Evolutionary conservation across 129 eudicot species (phyloP), one percentile per base, ranked within the genome.

Genomic region (Artemisia annua): DNA sequence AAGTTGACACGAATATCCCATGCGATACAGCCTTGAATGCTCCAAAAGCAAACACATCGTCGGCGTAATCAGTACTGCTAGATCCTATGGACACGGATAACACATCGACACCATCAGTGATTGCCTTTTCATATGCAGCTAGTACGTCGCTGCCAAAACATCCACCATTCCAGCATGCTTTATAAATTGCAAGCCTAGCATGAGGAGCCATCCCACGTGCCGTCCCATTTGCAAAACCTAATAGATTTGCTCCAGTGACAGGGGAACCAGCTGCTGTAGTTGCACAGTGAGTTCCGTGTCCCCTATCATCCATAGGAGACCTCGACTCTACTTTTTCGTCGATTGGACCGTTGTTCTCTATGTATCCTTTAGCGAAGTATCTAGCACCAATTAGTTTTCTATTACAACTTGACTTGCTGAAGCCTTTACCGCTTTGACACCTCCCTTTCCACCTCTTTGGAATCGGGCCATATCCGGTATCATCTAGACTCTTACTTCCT

Each of bases 281-380:
- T 5, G 90, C 70, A 0, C 87, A 82, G 76, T 91, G 97, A 15
- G 97, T 86, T 12, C 97, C 94, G 65, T 89, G 94, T 28, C 97
- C 97, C 7, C 70, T 84, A 7, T 87, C 96, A 28, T 92, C 97
- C 62, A 88, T 63, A 0, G 97, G 94, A 2, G 97, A 92, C 78
- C 74, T 86, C 15, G 87, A 83, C 56, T 92, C 96, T 6, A 35
- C 56, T 2, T 85, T 71, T 75, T 79, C 87, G 22, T 89, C 89
- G 4, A 92, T 83, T 10, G 85, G 78, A 0, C 96, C 97, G 13
- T 52, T 71, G 16, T 71, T 66, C 26, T 79, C 80, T 69, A 75
- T 88, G 70, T 92, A 89, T 58, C 85, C 84, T 67, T 83, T 85
- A 3, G 79, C 81, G 74, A 92, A 89, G 35, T 58, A 84, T 70